Evolutionary conservation across 495 filamentous ascomycete species (phyloP), one percentile per base, ranked within the genome.

Genomic region (Pyrenula massariospora): DNA sequence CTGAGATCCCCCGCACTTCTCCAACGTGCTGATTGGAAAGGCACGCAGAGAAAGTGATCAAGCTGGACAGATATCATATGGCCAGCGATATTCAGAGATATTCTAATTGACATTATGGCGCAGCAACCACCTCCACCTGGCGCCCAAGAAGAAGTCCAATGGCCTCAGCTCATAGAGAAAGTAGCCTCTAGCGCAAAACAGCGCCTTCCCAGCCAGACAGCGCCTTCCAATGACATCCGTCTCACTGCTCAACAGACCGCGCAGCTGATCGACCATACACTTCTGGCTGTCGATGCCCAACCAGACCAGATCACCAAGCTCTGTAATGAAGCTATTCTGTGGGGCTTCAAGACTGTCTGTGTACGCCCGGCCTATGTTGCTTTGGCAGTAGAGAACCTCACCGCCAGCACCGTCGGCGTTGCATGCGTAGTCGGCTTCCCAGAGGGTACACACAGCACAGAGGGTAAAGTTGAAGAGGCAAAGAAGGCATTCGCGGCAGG

Each of bases 371-470:
- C 68, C 22, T 72, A 76, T 60, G 82, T 87, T 10, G 50, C 68
- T 10, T 79, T 73, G 36, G 79, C 78, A 22, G 73, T 73, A n/a
- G 57, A 71, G 19, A 74, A 77, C 42, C 74, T 88, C 42, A 67
- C 73, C 25, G 72, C 71, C 52, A 71, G 73, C 19, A 60, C 63
- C 36, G 77, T 81, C 2, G 70, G 66, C 42, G 75, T 86, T 2
- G 83, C 82, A 25, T 83, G 77, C 59, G 85, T 88, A 8, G 73
- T 88, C 12, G 84, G 80, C 47, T 88, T 88, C 68, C 85, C 76
- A 22, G 81, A 85, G 59, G 85, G 84, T 10, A 82, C 79, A 8
- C 66, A 77, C 57, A 70, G 74, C 24, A 75, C 80, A 12, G 56
- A 65, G 1, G 68, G 74, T 24, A 87, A 87, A 56, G 67, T 65